A percentile compares a stretch with the other conserved stretches of the same genome.
Conservation (phyloP, 2,329 filamentous ascomycete genomes). For the Chaetomium sp. region DNA sequence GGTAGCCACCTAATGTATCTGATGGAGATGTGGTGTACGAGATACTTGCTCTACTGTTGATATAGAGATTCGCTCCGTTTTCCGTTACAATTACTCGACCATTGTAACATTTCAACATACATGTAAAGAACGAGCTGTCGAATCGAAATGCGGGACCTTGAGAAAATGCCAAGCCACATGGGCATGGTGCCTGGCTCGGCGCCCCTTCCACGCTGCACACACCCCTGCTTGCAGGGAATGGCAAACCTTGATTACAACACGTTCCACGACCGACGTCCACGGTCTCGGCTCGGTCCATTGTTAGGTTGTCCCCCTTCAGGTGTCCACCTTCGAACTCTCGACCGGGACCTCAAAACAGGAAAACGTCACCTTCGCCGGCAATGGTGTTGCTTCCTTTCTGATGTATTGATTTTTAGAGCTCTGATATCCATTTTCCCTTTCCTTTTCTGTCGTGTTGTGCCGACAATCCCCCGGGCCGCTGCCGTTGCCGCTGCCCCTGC, state of each 20-base stretch:
- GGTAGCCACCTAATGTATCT: too few species aligned
- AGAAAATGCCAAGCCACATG: slow-evolving; percentile 11
- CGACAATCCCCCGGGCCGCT: not conserved
- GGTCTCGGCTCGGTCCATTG: slow-evolving; percentile 13
- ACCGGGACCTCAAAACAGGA: slow-evolving; percentile 13
- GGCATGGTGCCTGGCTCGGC: slow-evolving; percentile 15
- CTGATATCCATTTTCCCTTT: not conserved
- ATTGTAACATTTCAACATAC: too few species aligned
- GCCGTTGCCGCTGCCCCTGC: slow-evolving; percentile 3
- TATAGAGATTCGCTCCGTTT: too few species aligned
- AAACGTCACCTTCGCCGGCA: slow-evolving; percentile 19
- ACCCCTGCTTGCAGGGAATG: slow-evolving; percentile 19
- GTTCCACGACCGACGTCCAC: slow-evolving; percentile 34
- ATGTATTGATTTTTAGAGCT: slow-evolving; percentile 24
- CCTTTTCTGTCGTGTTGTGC: slow-evolving; percentile 2
- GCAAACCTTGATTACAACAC: slow-evolving; percentile 31
- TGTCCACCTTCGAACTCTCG: slow-evolving; percentile 20
- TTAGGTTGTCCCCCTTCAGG: slow-evolving; percentile 4
- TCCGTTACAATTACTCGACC: too few species aligned
- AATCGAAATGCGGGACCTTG: not conserved
- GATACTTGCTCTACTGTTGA: too few species aligned
- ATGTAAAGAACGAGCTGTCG: too few species aligned
- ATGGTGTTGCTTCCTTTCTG: slow-evolving; percentile 21
- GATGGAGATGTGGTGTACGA: too few species aligned
- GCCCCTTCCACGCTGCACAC: slow-evolving; percentile 19